Base-by-base conservation (phyloP, 257 asterid species). In the Solanum acaule region DNA sequence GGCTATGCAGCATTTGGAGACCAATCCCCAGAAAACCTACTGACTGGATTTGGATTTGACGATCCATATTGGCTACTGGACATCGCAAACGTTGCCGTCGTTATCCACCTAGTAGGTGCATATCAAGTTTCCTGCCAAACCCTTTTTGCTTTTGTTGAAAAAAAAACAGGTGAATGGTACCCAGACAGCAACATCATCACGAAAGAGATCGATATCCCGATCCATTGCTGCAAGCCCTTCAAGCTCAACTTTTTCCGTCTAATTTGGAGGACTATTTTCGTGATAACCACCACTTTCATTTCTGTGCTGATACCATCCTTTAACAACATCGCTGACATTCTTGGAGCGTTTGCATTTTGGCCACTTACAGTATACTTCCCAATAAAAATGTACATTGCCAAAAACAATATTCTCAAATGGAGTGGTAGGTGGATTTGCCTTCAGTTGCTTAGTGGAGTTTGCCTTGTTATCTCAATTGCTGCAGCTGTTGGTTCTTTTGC, bases 41-140 rank as follows among this genome's bases (percentile, higher is more conserved):
- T 49, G 61, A 73, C 13, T 90, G 90, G 61, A 49, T 49, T 49
- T 49, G 61, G 61, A 49, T 49, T 49, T 15, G 0, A 49, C 3
- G 18, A 0, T 0, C 22, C 22, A 16, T 49, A 49, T 16, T 49
- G 61, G 61, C 61, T 49, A 2, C 61, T 49, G 61, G 22, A 49
- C 22, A 49, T 49, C 0, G 61, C 61, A 49, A 0, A 49, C 22
- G 22, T 49, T 15, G 22, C 61, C 61, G 6, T 6, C 61, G 22
- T 49, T 15, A 15, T 15, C 61, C 61, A 14, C 61, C 65, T 0
- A 20, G 65, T 56, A 18, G n/a, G n/a, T 56, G n/a, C 65, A 18
- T 56, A 18, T 87, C 91, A 90, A 88, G 91, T 88, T 77, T 85
- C 34, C 83, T 86, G 87, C 27, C 91, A 87, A 90, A 90, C 89